Percentiles rank a stretch among this genome's conserved stretches.
Conservation (phyloP, 257 asterid genomes). For the Cinchona pubescens region DNA sequence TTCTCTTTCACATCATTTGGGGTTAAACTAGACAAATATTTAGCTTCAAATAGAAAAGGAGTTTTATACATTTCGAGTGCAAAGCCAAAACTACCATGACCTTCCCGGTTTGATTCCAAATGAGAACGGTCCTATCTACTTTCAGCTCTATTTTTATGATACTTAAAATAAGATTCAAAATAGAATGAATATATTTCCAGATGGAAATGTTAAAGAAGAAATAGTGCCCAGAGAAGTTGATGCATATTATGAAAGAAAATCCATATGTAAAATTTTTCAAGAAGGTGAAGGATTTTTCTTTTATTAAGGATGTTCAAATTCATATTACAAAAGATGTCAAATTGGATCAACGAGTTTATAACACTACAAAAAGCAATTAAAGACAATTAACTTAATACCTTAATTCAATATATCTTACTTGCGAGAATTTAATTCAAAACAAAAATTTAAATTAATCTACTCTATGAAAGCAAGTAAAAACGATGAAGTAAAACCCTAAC, state of each 20-base stretch:
- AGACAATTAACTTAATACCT: too few species aligned
- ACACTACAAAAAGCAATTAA: too few species aligned
- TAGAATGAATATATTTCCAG: background rate
- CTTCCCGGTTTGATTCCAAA: background rate
- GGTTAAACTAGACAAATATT: background rate
- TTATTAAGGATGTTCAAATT: too few species aligned
- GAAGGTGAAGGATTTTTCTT: too few species aligned
- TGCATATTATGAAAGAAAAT: background rate
- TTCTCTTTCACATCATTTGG: conserved; percentile 7
- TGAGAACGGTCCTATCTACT: background rate
- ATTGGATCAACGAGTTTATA: too few species aligned
- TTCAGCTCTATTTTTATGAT: background rate
- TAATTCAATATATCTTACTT: too few species aligned
- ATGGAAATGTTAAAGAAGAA: background rate
- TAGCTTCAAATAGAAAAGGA: background rate
- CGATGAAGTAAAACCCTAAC: too few species aligned
- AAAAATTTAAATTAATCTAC: too few species aligned
- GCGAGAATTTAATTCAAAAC: too few species aligned
- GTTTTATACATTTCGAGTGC: background rate
- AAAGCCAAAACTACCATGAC: background rate
- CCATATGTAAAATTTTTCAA: background rate
- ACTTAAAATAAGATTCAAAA: background rate
- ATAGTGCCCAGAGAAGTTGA: background rate
- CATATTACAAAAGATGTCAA: too few species aligned
- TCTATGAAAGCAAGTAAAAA: too few species aligned